Percentiles rank a stretch among this genome's conserved stretches.
Conservation (phyloP, 73 alveolate genomes). For the Uronychia setigera region DNA sequence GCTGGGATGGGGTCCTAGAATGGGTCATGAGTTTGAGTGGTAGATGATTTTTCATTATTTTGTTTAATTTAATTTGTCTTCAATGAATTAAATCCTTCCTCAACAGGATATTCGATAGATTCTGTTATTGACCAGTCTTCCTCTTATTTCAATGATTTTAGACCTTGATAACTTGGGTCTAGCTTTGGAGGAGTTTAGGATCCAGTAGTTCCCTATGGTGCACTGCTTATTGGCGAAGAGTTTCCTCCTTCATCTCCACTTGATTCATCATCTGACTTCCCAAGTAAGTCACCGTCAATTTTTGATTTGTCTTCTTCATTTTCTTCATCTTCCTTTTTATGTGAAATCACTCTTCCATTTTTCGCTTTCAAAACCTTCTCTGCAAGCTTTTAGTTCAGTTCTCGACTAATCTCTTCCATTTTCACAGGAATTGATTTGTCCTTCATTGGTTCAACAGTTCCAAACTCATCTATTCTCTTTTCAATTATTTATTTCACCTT, state of each 20-base stretch:
- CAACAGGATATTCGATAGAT: too few relatives aligned
- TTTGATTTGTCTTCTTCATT: not conserved
- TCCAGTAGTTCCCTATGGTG: not conserved
- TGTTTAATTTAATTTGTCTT: not conserved
- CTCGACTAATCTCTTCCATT: not conserved
- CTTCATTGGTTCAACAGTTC: constrained; percentile 63
- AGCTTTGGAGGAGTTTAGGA: too few relatives aligned
- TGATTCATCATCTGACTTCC: not conserved
- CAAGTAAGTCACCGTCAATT: not conserved
- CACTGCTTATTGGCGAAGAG: not conserved
- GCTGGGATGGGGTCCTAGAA: too few relatives aligned
- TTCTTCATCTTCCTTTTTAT: not conserved
- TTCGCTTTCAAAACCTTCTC: not conserved
- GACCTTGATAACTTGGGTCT: too few relatives aligned
- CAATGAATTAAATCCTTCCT: not conserved
- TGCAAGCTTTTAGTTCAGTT: not conserved
- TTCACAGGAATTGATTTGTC: not conserved
- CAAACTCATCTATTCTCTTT: constrained; percentile 30
- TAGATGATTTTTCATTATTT: not conserved
- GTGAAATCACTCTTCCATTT: not conserved
- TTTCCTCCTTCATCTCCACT: not conserved
- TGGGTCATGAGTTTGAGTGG: too few relatives aligned
- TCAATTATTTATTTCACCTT: constrained; percentile 8
- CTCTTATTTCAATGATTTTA: too few relatives aligned
- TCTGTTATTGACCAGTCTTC: too few relatives aligned